A percentile compares a stretch with the other conserved stretches of the same genome.
Conservation (phyloP, 2,329 filamentous ascomycete genomes). For the Fusarium sp. region DNA sequence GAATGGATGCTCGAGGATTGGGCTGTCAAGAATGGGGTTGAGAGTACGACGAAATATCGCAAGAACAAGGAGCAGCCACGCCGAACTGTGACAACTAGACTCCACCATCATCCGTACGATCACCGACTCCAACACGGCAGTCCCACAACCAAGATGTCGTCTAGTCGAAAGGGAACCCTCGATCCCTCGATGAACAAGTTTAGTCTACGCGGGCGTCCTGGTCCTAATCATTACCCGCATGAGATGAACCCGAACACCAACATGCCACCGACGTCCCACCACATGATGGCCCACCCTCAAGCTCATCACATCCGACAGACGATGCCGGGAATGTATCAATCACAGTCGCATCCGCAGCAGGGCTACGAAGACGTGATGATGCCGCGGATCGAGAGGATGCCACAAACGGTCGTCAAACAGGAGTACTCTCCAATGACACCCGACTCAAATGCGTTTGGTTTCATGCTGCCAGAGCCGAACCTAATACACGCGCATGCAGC, state of each 20-base stretch:
- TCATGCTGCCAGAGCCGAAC: conserved; percentile 39
- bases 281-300: conserved; percentile 24
- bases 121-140: conserved; percentile 38
- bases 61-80: conserved; percentile 56
- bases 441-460: conserved; percentile 35
- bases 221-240: conserved; percentile 29
- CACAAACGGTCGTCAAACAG: conserved; percentile 36
- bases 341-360: conserved; percentile 33
- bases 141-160: conserved; percentile 48
- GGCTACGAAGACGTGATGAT: conserved; percentile 38
- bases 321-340: conserved; percentile 39
- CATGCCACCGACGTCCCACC: conserved; percentile 40
- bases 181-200: conserved; percentile 49
- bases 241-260: conserved; percentile 9
- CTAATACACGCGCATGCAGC: conserved; percentile 31
- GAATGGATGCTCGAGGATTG: conserved; percentile 82
- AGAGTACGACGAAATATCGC: conserved; percentile 86
- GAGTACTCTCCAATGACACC: conserved; percentile 43
- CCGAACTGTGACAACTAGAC: conserved; percentile 32
- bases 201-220: conserved; percentile 37
- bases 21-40: conserved; percentile 77
- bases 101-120: conserved; percentile 28
- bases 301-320: conserved; percentile 33
- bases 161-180: conserved; percentile 48
- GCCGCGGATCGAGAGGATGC: conserved; percentile 39